Evolutionary conservation across 768 basidiomycete species (phyloP).

Genomic region (Tricholoma sp.): DNA sequence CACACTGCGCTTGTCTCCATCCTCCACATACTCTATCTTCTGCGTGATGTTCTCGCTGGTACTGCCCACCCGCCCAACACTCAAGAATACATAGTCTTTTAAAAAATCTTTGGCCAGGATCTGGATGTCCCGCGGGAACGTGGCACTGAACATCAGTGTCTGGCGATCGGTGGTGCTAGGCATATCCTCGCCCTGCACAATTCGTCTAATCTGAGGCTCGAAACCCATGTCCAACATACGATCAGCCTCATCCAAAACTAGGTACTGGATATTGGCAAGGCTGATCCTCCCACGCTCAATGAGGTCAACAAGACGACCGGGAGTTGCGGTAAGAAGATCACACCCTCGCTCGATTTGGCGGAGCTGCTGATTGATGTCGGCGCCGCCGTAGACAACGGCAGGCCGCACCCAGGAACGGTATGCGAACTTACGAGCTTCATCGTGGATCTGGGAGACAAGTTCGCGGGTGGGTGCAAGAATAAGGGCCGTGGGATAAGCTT

Average conservation of each 20-base stretch:
- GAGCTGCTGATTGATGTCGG: constrained; percentile 94
- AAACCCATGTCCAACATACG: constrained; percentile 99
- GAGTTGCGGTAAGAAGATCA: constrained; percentile 94
- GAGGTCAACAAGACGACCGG: constrained; percentile 95
- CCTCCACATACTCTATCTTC: constrained; percentile 98
- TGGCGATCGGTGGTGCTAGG: constrained; percentile 88
- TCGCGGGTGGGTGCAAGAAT: constrained; percentile 98
- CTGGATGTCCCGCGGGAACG: constrained; percentile 99
- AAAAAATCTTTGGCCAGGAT: constrained; percentile 93
- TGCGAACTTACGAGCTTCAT: constrained; percentile 97
- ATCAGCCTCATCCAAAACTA: constrained; percentile 98
- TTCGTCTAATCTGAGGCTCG: constrained; percentile 97
- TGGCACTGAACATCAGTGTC: constrained; percentile 99
- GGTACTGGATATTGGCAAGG: constrained; percentile 93
- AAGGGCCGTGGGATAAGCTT: constrained; percentile 95
- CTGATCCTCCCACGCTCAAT: constrained; percentile 98
- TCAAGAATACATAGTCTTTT: constrained; percentile 98
- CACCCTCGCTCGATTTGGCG: constrained; percentile 94
- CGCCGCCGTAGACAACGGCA: constrained; percentile 98
- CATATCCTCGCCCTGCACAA: constrained; percentile 99
- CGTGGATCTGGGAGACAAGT: constrained; percentile 98
- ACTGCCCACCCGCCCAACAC: constrained; percentile 95
- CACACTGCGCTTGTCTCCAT: constrained; percentile 93
- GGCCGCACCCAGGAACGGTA: constrained; percentile 99
- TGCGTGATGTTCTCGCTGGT: constrained; percentile 99